Evolutionary conservation across 495 filamentous ascomycete species (phyloP).

Genomic region (Tuber microsphaerosporum): DNA sequence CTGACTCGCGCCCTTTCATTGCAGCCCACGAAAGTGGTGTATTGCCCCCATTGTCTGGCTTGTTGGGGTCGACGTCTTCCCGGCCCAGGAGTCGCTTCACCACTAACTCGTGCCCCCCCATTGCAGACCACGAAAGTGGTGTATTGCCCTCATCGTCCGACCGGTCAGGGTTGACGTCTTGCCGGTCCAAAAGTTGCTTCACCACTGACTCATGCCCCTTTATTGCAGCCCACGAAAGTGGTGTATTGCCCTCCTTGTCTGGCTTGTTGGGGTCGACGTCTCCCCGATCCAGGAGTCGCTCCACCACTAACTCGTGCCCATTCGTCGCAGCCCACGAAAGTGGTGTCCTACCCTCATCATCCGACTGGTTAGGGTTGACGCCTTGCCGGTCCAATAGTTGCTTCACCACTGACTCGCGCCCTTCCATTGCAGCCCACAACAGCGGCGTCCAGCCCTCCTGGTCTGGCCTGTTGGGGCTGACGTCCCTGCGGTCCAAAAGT

Average conservation of each 20-base stretch:
- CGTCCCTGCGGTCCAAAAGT: background rate
- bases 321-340: background rate
- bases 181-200: background rate
- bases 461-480: background rate
- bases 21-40: background rate
- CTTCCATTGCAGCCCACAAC: background rate
- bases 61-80: background rate
- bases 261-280: too few relatives aligned
- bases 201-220: background rate
- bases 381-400: too few relatives aligned
- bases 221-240: background rate
- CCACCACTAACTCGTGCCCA: background rate
- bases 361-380: background rate
- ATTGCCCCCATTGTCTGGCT: background rate
- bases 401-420: too few relatives aligned
- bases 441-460: background rate
- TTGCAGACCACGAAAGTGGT: background rate
- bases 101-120: background rate
- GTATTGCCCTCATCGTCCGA: background rate
- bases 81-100: background rate
- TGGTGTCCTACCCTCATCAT: background rate
- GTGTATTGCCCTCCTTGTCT: background rate
- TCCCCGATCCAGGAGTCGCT: background rate
- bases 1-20: too few relatives aligned
- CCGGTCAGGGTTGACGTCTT: background rate